phyloP scores from a whole-genome alignment of 371 early-diverging fungal species.

The Rhizopus delemar region DNA sequence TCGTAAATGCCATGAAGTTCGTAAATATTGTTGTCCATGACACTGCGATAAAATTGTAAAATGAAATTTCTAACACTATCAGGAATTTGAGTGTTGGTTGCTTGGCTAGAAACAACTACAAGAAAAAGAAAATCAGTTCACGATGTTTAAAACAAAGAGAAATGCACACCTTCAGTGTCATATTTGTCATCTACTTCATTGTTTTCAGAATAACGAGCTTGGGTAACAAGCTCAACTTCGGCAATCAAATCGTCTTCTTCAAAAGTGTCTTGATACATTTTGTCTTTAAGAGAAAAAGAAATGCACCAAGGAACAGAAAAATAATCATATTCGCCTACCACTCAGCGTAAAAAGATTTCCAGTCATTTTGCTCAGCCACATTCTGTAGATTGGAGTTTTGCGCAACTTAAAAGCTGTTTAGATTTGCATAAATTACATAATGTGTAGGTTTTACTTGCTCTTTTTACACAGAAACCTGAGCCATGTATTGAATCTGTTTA shows the following conservation, averaged over 20 bases:
- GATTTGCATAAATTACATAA: too few relatives aligned
- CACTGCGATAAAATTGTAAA: slow-evolving; percentile 76
- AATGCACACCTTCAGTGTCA: slow-evolving; percentile 43
- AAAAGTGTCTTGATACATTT: slow-evolving; percentile 69
- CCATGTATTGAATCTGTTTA: too few relatives aligned
- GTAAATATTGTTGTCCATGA: slow-evolving; percentile 77
- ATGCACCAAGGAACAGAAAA: background rate
- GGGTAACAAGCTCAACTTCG: slow-evolving; percentile 81
- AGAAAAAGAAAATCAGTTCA: slow-evolving; percentile 2
- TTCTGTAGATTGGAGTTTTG: too few relatives aligned
- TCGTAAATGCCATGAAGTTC: slow-evolving; percentile 90
- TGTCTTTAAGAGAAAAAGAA: slow-evolving; percentile 1
- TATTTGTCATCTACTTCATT: slow-evolving; percentile 60
- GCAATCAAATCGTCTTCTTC: slow-evolving; percentile 83
- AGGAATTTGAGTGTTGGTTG: slow-evolving; percentile 66
- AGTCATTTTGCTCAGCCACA: too few relatives aligned
- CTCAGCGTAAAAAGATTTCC: too few relatives aligned
- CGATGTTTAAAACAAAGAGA: background rate
- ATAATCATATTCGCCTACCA: background rate
- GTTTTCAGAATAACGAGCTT: slow-evolving; percentile 45
- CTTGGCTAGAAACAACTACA: slow-evolving; percentile 37
- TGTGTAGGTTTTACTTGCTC: too few relatives aligned
- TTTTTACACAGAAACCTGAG: too few relatives aligned
- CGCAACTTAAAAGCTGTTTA: too few relatives aligned
- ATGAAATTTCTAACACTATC: slow-evolving; percentile 85